Percentiles rank a stretch among this genome's conserved stretches.
Evolutionary conservation across 2,329 filamentous ascomycete species (phyloP).

Genomic region (Aspergillus spinulosporus): DNA sequence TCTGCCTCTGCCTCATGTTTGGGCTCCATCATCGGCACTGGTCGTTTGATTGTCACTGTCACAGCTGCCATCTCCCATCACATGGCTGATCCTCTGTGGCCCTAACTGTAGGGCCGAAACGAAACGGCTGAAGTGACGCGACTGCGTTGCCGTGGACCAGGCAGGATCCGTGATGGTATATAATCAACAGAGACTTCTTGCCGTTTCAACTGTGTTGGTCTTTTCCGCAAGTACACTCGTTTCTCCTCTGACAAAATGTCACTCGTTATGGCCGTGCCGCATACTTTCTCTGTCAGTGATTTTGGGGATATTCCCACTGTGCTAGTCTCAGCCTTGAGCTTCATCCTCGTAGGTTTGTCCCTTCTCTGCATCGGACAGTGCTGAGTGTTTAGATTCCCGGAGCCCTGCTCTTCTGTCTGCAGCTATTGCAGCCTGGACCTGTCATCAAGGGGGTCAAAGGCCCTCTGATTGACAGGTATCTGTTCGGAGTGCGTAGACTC

Average conservation of each 20-base stretch:
- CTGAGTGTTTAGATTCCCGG: constrained; percentile 13
- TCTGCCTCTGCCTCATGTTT: neutral
- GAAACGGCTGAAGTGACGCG: neutral
- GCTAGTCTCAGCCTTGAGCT: constrained; percentile 12
- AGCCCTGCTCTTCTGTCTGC: constrained; percentile 18
- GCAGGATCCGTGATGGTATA: neutral
- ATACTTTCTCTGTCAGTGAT: constrained; percentile 8
- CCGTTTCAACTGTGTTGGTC: neutral
- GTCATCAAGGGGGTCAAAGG: constrained; percentile 22
- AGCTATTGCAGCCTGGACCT: constrained; percentile 21
- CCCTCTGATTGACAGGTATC: constrained; percentile 16
- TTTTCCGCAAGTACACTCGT: neutral
- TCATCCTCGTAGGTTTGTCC: constrained; percentile 13
- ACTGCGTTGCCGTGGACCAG: neutral
- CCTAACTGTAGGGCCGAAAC: neutral
- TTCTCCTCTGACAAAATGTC: constrained; percentile 6
- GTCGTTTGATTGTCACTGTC: neutral
- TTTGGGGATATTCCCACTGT: constrained; percentile 9
- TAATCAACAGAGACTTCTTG: neutral
- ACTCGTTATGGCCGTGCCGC: constrained; percentile 15
- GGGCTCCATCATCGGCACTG: neutral
- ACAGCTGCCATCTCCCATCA: neutral
- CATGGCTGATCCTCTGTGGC: neutral
- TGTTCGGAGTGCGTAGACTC: constrained; percentile 22
- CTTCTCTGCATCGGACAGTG: neutral